A percentile compares a stretch with the other conserved stretches of the same genome.
Evolutionary conservation across 495 filamentous ascomycete genomes (phyloP).

Genomic region (Bacidia gigantensis): DNA sequence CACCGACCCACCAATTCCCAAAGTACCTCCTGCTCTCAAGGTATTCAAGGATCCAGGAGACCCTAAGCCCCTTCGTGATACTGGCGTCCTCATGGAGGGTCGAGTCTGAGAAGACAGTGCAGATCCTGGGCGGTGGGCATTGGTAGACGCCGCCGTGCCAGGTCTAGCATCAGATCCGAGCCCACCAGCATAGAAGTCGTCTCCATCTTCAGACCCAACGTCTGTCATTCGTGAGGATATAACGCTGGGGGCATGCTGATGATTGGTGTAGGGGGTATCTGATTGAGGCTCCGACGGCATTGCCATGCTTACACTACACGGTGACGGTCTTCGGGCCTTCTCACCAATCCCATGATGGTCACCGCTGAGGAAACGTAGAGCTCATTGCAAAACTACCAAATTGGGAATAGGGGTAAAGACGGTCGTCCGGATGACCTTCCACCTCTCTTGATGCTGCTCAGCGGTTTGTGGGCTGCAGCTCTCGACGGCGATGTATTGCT

Average conservation of each 20-base stretch:
- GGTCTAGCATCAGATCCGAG: conserved; percentile 17
- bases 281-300: conserved; percentile 5
- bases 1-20: conserved; percentile 22
- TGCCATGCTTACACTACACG: conserved; percentile 4
- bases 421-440: neutral
- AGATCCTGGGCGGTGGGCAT: conserved; percentile 26
- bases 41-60: conserved; percentile 21
- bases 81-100: conserved; percentile 29
- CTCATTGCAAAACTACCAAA: neutral
- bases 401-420: neutral
- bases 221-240: conserved; percentile 83
- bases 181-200: conserved; percentile 17
- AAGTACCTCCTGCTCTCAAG: conserved; percentile 23
- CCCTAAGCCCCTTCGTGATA: conserved; percentile 31
- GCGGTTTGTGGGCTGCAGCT: too few species aligned
- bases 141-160: conserved; percentile 23
- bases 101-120: conserved; percentile 29
- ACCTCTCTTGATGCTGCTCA: too few species aligned
- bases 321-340: neutral
- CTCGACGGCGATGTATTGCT: neutral
- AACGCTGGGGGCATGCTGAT: conserved; percentile 39
- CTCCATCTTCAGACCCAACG: conserved; percentile 44
- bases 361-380: neutral
- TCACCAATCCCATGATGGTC: neutral
- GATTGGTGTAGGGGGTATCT: conserved; percentile 19